A percentile compares a stretch with the other conserved stretches of the same genome.
Conservation (phyloP, 345 rosid genomes). For the Mangifera indica region DNA sequence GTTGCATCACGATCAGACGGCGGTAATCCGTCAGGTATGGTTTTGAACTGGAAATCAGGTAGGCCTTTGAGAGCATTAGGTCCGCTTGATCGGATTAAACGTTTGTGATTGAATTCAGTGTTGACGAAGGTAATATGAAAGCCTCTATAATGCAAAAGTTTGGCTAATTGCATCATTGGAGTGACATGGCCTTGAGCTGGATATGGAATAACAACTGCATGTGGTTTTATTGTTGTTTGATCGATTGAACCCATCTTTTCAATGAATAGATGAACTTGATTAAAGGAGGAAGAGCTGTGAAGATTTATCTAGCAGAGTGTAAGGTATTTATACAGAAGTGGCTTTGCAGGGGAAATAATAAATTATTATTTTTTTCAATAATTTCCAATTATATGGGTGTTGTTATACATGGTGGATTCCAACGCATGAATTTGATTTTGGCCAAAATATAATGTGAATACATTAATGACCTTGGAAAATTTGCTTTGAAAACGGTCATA, state of each 20-base stretch:
- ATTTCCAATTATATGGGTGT: too few relatives aligned
- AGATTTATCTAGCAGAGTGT: too few relatives aligned
- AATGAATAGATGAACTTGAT: too few relatives aligned
- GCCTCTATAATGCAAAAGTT: conserved; percentile 32
- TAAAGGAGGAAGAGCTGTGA: too few relatives aligned
- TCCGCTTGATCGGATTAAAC: conserved; percentile 31
- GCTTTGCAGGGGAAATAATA: too few relatives aligned
- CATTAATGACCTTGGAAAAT: too few relatives aligned
- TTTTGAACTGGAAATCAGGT: conserved; percentile 30
- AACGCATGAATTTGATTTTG: too few relatives aligned
- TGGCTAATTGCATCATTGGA: conserved; percentile 34
- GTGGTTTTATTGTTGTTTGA: neutral
- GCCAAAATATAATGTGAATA: too few relatives aligned
- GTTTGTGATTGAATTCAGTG: conserved; percentile 37
- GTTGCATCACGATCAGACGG: conserved; percentile 22
- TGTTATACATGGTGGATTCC: too few relatives aligned
- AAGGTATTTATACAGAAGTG: too few relatives aligned
- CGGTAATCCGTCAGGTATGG: conserved; percentile 30
- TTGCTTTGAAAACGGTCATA: too few relatives aligned
- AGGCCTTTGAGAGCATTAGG: conserved; percentile 25
- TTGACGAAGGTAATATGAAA: conserved; percentile 44
- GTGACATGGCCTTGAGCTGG: conserved; percentile 40
- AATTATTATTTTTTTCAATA: too few relatives aligned
- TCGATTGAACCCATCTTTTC: conserved; percentile 2
- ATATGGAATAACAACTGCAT: conserved; percentile 28